Evolutionary conservation across 2,329 filamentous ascomycete genomes (phyloP), one percentile per base, ranked within the genome.

Genomic region (Calycina marina): DNA sequence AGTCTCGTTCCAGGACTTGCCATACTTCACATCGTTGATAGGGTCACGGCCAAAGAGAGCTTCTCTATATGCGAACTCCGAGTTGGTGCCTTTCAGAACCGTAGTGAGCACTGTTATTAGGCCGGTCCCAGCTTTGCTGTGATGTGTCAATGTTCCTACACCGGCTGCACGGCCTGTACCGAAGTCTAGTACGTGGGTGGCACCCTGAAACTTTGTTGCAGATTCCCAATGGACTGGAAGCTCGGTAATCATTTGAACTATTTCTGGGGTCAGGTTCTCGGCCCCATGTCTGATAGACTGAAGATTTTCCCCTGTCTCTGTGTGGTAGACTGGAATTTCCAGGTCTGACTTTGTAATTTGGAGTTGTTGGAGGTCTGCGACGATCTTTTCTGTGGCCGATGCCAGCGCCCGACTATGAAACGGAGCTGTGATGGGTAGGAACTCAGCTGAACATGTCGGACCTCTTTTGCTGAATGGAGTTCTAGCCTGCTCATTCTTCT

Each of bases 1-100:
- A 6, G 14, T 28, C 10, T 16, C 18, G 4, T 70, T 39, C 80
- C 70, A 11, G 72, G 70, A 46, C 77, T 67, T 22, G n/a, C 20
- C 20, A 2, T 22, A n/a, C 2, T 9, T 3, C 8, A 22, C n/a
- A 22, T 40, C 75, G n/a, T 5, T 6, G 15, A 4, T 24, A n/a
- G 14, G 6, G 6, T 12, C 10, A 4, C 8, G 13, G 4, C 4
- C 18, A 18, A 30, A 44, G 5, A 48, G 39, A 18, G 49, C 49
- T 11, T 35, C 28, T 16, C 45, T 42, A 4, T 39, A 41, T 5
- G 25, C 25, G 12, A 30, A n/a, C 4, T 15, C 40, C 42, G 13
- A 37, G 3, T 25, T 14, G 6, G 9, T 6, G 6, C 14, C 8
- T 4, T 12, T 14, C 12, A 31, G 8, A 4, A 11, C 26, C 5